Evolutionary conservation across 2,329 filamentous ascomycete genomes (phyloP), one percentile per base, ranked within the genome.

Genomic region (Plenodomus tracheiphilus): DNA sequence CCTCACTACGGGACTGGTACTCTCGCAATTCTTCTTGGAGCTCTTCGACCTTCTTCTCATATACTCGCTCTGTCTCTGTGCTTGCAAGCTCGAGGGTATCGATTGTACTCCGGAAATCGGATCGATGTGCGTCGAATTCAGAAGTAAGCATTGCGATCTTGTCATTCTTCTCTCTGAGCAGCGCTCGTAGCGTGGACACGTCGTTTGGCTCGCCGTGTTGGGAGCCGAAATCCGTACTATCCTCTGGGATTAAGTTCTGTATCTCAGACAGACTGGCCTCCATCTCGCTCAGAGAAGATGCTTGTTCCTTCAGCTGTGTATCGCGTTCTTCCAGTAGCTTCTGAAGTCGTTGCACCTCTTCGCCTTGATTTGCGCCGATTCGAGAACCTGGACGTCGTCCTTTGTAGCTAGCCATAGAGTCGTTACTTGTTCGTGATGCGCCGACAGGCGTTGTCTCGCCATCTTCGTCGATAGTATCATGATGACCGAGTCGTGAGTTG

Each of bases 61-160:
- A 99, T 13, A 99, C 93, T 20, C 93, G 83, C 74, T 97, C 89
- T 0, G 94, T 99, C 75, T 99, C 94, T 0, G 91, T 89, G 67
- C 91, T 96, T 2, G 94, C 95, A 77, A 97, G 84, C 72, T 99
- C 94, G 42, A 99, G 79, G 0, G 93, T 96, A 74, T 99, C 94
- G 53, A 99, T 94, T 16, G 94, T 99, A 71, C 90, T 96, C 59
- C 94, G 82, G 74, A 99, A 99, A 72, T 99, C 94, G 16, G 94
- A 93, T 49, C 94, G 84, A 69, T 99, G 93, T 9, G 88, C 85
- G 68, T 99, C 94, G 64, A 99, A 99, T 68, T 99, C 94, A 8
- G 89, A 85, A 0, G 92, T 97, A 60, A 99, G 82, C 79, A 93
- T 86, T 20, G 88, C 86, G 58, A 99, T 97, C 77, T 92, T 96